Evolutionary conservation across 805 yeast species (phyloP).

Genomic region (Sugiyamaella chiloensis): DNA sequence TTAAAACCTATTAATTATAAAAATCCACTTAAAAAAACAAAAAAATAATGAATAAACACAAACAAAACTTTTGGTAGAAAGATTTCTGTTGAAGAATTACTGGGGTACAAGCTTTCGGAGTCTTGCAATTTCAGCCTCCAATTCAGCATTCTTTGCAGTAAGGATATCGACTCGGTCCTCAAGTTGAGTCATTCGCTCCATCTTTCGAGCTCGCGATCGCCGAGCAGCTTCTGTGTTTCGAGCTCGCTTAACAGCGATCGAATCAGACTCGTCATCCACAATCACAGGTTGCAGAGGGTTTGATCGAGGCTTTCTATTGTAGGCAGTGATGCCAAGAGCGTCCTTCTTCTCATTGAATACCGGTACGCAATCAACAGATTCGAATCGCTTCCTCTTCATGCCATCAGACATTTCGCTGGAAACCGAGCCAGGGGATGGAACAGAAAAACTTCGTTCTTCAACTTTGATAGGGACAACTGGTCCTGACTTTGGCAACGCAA

Average conservation of each 20-base stretch:
- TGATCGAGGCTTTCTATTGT: slow-evolving; percentile 73
- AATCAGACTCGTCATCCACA: slow-evolving; percentile 51
- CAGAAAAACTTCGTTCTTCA: background rate
- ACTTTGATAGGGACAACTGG: slow-evolving; percentile 1
- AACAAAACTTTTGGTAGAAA: slow-evolving; percentile 6
- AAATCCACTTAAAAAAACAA: too few relatives aligned
- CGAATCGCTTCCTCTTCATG: slow-evolving; percentile 22
- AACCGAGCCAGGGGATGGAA: background rate
- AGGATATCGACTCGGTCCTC: slow-evolving; percentile 71
- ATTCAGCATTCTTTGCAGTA: slow-evolving; percentile 52
- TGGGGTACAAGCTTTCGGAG: slow-evolving; percentile 36
- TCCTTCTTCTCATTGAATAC: slow-evolving; percentile 46
- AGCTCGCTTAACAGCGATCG: slow-evolving; percentile 82
- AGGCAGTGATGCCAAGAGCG: slow-evolving; percentile 69
- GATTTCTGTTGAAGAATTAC: slow-evolving; percentile 10
- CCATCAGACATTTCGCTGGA: too few relatives aligned
- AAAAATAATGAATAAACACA: slow-evolving; percentile 1
- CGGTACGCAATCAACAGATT: slow-evolving; percentile 11
- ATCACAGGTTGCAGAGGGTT: slow-evolving; percentile 71
- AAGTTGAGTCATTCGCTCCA: slow-evolving; percentile 81
- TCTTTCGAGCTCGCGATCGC: slow-evolving; percentile 87
- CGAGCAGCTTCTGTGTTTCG: slow-evolving; percentile 63
- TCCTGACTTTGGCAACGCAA: background rate
- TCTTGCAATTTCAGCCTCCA: slow-evolving; percentile 63
- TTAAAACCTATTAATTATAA: background rate